Percentiles rank a stretch among this genome's conserved stretches.
These are phyloP conservation scores for Ganoderma multipileum DNA, from an alignment of 1,284 basidiomycete species.

Conservation along the genomic window DNA sequence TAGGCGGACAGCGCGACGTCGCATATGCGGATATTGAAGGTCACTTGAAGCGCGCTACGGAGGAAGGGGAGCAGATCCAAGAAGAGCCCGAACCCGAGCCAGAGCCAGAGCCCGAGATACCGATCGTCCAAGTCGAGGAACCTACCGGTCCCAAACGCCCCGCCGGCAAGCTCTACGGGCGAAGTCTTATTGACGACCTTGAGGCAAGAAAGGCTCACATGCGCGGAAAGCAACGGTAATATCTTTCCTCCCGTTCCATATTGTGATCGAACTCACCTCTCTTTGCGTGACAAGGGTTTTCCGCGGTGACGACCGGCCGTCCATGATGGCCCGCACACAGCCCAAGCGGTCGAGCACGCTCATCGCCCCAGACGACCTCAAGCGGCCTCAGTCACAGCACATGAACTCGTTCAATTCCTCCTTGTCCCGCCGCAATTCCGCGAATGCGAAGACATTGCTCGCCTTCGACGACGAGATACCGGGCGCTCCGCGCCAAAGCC, in stretches of 20 bases:
- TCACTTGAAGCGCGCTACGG: constrained; percentile 65
- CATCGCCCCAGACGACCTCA: constrained; percentile 72
- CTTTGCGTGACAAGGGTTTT: constrained; percentile 57
- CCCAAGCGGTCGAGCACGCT: constrained; percentile 65
- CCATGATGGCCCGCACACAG: constrained; percentile 80
- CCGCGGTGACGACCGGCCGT: constrained; percentile 77
- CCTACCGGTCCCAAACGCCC: constrained; percentile 51
- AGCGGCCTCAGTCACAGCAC: constrained; percentile 53
- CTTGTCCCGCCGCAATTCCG: constrained; percentile 55
- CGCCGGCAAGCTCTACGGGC: constrained; percentile 80
- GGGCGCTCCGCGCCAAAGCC: constrained; percentile 31
- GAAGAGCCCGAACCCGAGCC: constrained; percentile 49
- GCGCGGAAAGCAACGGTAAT: constrained; percentile 75
- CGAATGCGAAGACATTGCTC: constrained; percentile 61
- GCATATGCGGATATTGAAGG: constrained; percentile 65
- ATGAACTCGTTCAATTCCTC: constrained; percentile 50
- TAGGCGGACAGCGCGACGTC: constrained; percentile 69
- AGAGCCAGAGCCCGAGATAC: constrained; percentile 44
- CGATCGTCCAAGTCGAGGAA: constrained; percentile 50
- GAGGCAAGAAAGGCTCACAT: constrained; percentile 78
- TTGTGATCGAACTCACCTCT: constrained; percentile 6
- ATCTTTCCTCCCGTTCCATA: too few relatives aligned
- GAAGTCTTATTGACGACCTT: constrained; percentile 82
- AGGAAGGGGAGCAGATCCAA: constrained; percentile 73
- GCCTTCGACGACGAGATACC: constrained; percentile 61